Evolutionary conservation across 352 stramenopile genomes (phyloP).

Genomic region (Blastocystis sp.): DNA sequence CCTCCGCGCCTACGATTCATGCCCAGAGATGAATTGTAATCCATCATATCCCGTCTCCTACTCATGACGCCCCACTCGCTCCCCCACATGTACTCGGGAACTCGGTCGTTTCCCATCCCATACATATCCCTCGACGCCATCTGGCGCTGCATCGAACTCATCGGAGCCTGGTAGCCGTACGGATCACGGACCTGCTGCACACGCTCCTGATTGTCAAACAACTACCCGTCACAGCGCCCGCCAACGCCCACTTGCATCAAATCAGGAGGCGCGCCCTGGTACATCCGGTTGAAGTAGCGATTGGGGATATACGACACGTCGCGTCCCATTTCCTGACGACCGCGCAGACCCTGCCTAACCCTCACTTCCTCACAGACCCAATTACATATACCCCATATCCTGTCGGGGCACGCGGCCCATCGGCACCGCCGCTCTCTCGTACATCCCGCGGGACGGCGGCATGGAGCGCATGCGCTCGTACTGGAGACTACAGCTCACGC

Average conservation of each 20-base stretch:
- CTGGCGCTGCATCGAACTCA: neutral
- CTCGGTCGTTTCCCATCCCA: neutral
- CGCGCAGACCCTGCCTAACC: neutral
- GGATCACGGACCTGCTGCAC: neutral
- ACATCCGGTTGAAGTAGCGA: conserved; percentile 55
- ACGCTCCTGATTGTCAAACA: neutral
- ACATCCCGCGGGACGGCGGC: neutral
- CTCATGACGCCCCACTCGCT: neutral
- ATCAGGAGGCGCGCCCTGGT: neutral
- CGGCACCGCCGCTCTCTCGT: neutral
- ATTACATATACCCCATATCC: neutral
- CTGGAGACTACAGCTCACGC: conserved; percentile 31
- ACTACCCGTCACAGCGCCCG: neutral
- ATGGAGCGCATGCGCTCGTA: neutral
- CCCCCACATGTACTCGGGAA: neutral
- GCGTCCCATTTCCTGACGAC: neutral
- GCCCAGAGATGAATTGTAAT: neutral
- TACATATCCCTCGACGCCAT: neutral
- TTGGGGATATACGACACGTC: conserved; percentile 32
- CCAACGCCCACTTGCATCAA: conserved; percentile 16
- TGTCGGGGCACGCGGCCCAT: neutral
- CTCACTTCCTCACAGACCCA: neutral
- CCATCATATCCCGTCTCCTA: conserved; percentile 28
- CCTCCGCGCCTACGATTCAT: neutral
- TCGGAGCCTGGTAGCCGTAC: neutral